A percentile compares a stretch with the other conserved stretches of the same genome.
phyloP scores from a whole-genome alignment of 2,329 filamentous ascomycete genomes.

The Ophiostoma sp. region DNA sequence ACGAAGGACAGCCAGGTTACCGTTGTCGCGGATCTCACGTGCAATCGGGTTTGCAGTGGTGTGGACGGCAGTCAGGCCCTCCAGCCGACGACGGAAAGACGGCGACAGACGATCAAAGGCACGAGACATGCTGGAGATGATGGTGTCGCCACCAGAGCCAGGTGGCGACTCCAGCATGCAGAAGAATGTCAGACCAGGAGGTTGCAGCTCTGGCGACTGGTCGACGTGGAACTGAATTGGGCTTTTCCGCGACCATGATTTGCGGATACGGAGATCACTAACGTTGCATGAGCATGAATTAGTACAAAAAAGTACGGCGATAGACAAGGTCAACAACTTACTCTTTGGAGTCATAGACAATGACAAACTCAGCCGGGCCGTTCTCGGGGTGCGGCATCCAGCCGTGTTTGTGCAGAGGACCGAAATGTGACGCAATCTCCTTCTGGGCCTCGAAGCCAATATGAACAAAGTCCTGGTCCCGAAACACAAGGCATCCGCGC shows the following conservation, averaged over 20 bases:
- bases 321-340: neutral
- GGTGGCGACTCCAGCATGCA: constrained; percentile 79
- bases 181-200: constrained; percentile 85
- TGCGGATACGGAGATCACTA: constrained; percentile 31
- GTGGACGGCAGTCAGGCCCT: constrained; percentile 77
- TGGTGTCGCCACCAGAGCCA: constrained; percentile 76
- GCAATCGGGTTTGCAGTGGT: constrained; percentile 32
- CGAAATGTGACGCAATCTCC: constrained; percentile 31
- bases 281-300: neutral
- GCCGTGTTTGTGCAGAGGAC: constrained; percentile 33
- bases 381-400: constrained; percentile 33
- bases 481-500: constrained; percentile 30
- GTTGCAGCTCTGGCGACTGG: constrained; percentile 65
- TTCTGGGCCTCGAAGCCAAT: constrained; percentile 32
- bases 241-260: constrained; percentile 33
- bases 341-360: constrained; percentile 33
- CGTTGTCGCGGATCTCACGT: constrained; percentile 33
- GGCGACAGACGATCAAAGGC: constrained; percentile 81
- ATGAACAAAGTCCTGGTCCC: constrained; percentile 26
- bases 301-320: neutral
- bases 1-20: constrained; percentile 31
- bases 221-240: constrained; percentile 34
- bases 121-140: constrained; percentile 66
- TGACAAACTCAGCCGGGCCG: constrained; percentile 32
- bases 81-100: constrained; percentile 72